Percentiles rank a stretch among this genome's conserved stretches.
phyloP scores from a whole-genome alignment of 768 basidiomycete species.

The Paxillus rubicundulus region DNA sequence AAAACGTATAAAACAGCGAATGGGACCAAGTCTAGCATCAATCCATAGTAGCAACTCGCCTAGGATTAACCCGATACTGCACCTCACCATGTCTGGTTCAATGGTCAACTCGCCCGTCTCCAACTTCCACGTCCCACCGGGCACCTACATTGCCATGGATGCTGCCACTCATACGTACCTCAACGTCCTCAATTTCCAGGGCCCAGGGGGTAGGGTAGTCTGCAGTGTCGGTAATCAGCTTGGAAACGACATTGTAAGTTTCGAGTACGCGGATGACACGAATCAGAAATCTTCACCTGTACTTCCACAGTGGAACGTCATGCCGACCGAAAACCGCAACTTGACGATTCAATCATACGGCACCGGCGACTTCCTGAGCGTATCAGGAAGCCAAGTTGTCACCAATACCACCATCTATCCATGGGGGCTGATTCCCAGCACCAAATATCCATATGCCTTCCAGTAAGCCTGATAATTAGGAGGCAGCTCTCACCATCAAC shows the following conservation, averaged over 20 bases:
- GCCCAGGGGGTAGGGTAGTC: conserved; percentile 1
- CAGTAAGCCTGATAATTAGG: not conserved
- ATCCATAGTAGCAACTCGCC: too few relatives aligned
- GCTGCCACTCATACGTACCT: conserved; percentile 9
- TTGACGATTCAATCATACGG: conserved; percentile 8
- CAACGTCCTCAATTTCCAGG: conserved; percentile 1
- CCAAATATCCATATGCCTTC: conserved; percentile 4
- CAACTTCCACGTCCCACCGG: conserved; percentile 5
- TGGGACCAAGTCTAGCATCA: too few relatives aligned
- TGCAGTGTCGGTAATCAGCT: conserved; percentile 7
- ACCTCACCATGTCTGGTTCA: not conserved
- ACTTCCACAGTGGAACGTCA: conserved; percentile 7
- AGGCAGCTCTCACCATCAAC: too few relatives aligned
- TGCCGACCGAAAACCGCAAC: conserved; percentile 1
- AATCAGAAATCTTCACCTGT: not conserved
- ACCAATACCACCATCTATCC: conserved; percentile 3
- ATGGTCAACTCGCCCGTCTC: not conserved
- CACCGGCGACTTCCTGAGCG: conserved; percentile 4
- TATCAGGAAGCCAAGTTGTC: not conserved
- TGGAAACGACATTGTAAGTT: conserved; percentile 8
- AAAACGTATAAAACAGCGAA: too few relatives aligned
- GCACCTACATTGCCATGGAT: conserved; percentile 11
- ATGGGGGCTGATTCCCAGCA: not conserved
- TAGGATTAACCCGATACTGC: too few relatives aligned
- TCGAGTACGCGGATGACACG: not conserved